These are phyloP conservation scores for Medicago arabica DNA, from an alignment of 306 rosid genomes.

Conservation along the genomic window DNA sequence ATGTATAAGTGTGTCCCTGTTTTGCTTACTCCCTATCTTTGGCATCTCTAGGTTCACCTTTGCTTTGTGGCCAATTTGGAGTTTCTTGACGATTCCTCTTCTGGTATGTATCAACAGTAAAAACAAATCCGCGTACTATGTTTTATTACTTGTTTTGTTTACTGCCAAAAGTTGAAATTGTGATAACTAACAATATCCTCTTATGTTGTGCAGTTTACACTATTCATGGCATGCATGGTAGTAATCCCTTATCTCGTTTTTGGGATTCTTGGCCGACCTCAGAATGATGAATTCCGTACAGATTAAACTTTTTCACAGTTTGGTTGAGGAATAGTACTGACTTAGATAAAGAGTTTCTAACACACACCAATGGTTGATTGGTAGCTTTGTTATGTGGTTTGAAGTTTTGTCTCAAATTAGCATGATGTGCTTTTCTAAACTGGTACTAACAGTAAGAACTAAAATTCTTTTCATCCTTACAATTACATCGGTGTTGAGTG, in stretches of 20 bases:
- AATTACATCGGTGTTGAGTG: conserved; percentile 32
- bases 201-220: conserved; percentile 79
- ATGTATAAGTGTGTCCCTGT: conserved; percentile 29
- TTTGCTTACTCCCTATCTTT: conserved; percentile 39
- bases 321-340: conserved; percentile 60
- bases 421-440: conserved; percentile 40
- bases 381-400: conserved; percentile 48
- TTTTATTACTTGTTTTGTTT: conserved; percentile 33
- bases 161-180: conserved; percentile 16
- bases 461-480: conserved; percentile 45
- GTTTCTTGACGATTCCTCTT: conserved; percentile 93
- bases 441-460: conserved; percentile 45
- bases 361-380: conserved; percentile 45
- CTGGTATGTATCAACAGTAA: conserved; percentile 59
- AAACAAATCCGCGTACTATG: background rate
- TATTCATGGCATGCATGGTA: conserved; percentile 97
- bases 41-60: conserved; percentile 66
- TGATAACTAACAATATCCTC: conserved; percentile 42
- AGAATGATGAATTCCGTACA: conserved; percentile 75
- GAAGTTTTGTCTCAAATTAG: conserved; percentile 52
- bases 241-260: conserved; percentile 76
- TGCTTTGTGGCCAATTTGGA: conserved; percentile 98
- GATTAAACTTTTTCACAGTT: conserved; percentile 67
- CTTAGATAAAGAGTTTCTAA: conserved; percentile 64
- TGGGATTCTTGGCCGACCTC: conserved; percentile 67